Percentiles rank a stretch among this genome's conserved stretches.
Evolutionary conservation across 305 asterid species (phyloP).

Genomic region (Lippia alba): DNA sequence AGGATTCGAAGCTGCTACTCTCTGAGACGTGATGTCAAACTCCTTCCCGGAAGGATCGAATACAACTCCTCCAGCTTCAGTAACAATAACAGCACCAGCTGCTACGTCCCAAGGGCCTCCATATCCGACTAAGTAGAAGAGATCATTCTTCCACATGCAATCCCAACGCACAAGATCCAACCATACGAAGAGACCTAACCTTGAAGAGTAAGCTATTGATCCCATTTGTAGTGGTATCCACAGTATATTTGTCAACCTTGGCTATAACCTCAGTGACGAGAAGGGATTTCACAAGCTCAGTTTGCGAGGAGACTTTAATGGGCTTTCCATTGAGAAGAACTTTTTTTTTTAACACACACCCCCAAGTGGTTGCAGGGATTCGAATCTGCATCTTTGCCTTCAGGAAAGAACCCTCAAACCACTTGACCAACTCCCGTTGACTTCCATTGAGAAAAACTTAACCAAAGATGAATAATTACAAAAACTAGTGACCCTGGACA

Average conservation of each 20-base stretch:
- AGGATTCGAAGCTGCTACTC: slow-evolving; percentile 71
- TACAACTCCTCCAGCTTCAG: slow-evolving; percentile 72
- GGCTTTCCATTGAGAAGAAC: too few relatives aligned
- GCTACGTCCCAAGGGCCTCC: slow-evolving; percentile 92
- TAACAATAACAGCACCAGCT: slow-evolving; percentile 72
- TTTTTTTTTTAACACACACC: too few relatives aligned
- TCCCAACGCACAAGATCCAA: slow-evolving; percentile 71
- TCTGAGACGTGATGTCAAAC: slow-evolving; percentile 67
- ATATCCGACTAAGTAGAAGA: slow-evolving; percentile 62
- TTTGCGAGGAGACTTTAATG: slow-evolving; percentile 81
- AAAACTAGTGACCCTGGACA: too few relatives aligned
- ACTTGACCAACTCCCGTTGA: too few relatives aligned
- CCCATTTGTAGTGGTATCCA: slow-evolving; percentile 63
- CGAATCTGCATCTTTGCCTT: too few relatives aligned
- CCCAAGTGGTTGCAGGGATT: too few relatives aligned
- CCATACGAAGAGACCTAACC: slow-evolving; percentile 79
- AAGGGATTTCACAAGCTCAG: slow-evolving; percentile 59
- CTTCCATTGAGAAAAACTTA: too few relatives aligned
- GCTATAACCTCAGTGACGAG: slow-evolving; percentile 75
- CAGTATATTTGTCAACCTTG: slow-evolving; percentile 57
- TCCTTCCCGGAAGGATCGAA: slow-evolving; percentile 74
- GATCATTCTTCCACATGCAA: slow-evolving; percentile 78
- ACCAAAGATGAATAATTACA: too few relatives aligned
- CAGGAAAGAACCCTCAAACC: too few relatives aligned
- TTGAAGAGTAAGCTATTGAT: slow-evolving; percentile 69